Evolutionary conservation across 352 stramenopile genomes (phyloP).

Genomic region (Pseudoperonospora humuli): DNA sequence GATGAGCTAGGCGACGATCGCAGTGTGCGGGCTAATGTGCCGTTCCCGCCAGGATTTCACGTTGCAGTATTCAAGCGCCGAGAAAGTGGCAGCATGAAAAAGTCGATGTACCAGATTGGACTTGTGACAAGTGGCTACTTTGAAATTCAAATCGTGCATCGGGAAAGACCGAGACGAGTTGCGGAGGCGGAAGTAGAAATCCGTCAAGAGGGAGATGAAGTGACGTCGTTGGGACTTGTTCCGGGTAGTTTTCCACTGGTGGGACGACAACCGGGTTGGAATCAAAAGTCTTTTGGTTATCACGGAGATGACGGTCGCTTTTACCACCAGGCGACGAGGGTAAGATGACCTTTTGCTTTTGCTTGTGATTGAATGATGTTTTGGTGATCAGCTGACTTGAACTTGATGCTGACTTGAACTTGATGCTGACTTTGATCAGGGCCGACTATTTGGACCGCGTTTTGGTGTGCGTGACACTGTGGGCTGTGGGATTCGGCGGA

Average conservation of each 20-base stretch:
- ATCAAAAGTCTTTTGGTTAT: slow-evolving; percentile 57
- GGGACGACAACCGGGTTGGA: slow-evolving; percentile 64
- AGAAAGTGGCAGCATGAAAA: not conserved
- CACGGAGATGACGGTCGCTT: slow-evolving; percentile 72
- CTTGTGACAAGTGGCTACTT: slow-evolving; percentile 64
- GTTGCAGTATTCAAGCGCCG: slow-evolving; percentile 40
- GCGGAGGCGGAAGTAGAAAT: not conserved
- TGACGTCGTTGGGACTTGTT: slow-evolving; percentile 55
- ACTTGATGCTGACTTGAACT: slow-evolving; percentile 1
- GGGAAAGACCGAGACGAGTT: slow-evolving; percentile 7
- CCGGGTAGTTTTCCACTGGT: slow-evolving; percentile 43
- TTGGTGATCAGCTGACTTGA: slow-evolving; percentile 1
- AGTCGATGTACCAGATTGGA: slow-evolving; percentile 38
- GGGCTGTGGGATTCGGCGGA: slow-evolving; percentile 58
- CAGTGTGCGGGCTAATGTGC: slow-evolving; percentile 62
- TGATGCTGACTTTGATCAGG: slow-evolving; percentile 19
- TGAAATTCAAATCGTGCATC: slow-evolving; percentile 54
- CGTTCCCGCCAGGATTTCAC: slow-evolving; percentile 51
- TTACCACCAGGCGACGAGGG: slow-evolving; percentile 44
- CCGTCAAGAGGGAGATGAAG: slow-evolving; percentile 15
- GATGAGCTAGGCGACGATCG: slow-evolving; percentile 53
- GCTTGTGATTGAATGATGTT: not conserved
- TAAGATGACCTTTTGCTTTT: slow-evolving; percentile 10
- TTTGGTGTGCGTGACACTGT: slow-evolving; percentile 64
- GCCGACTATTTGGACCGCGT: slow-evolving; percentile 40